Conservation (phyloP, 257 asterid species). For the Handroanthus guayacan region DNA sequence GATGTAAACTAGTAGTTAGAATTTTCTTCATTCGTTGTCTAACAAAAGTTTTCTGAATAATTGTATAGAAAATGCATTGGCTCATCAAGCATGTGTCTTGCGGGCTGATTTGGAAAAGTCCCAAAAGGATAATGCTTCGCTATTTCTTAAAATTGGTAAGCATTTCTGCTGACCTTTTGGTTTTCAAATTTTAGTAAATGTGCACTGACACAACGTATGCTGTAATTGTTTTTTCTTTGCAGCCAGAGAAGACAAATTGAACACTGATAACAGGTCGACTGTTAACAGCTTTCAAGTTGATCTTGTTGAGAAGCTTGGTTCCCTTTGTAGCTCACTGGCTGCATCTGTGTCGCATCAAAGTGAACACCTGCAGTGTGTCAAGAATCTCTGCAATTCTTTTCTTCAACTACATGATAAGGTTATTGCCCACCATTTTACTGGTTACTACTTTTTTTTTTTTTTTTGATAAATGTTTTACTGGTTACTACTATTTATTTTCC, state of each 20-base stretch:
- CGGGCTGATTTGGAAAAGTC: conserved; percentile 85
- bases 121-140: conserved; percentile 65
- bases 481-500: background rate
- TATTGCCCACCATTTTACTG: conserved; percentile 21
- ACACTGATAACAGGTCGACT: conserved; percentile 66
- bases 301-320: conserved; percentile 62
- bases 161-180: background rate
- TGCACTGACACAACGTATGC: conserved; percentile 19
- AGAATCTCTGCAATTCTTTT: conserved; percentile 65
- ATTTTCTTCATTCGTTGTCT: conserved; percentile 27
- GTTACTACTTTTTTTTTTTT: conserved; percentile 15
- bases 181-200: background rate
- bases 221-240: conserved; percentile 38
- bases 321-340: conserved; percentile 63
- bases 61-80: conserved; percentile 73
- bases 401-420: conserved; percentile 77
- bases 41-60: conserved; percentile 15
- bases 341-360: conserved; percentile 68
- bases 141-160: conserved; percentile 72
- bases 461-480: background rate
- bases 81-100: conserved; percentile 82
- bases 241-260: conserved; percentile 82
- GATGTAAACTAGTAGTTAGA: conserved; percentile 14
- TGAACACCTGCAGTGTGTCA: conserved; percentile 69
- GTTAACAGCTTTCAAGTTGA: conserved; percentile 70